A percentile compares a stretch with the other conserved stretches of the same genome.
Conservation (phyloP, 768 basidiomycete species). For the Butyriboletus loyo region DNA sequence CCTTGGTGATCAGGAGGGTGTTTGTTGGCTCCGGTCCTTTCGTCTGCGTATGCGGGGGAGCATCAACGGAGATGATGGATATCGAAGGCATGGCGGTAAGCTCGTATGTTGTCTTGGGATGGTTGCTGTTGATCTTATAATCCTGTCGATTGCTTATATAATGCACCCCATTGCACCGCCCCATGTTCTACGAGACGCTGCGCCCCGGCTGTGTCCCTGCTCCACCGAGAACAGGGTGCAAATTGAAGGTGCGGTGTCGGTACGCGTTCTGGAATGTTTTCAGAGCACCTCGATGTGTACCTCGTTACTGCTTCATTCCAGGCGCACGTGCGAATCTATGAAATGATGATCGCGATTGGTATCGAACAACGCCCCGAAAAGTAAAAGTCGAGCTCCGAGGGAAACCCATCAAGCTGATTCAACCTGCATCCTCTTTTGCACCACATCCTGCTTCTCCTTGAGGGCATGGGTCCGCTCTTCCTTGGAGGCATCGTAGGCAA, state of each 20-base stretch:
- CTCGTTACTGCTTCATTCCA: constrained; percentile 8
- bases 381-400: not conserved
- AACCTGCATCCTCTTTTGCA: constrained; percentile 63
- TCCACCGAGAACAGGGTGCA: not conserved
- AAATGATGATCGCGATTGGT: constrained; percentile 6
- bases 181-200: not conserved
- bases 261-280: constrained; percentile 13
- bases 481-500: constrained; percentile 83
- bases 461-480: constrained; percentile 81
- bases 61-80: constrained; percentile 24
- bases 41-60: not conserved
- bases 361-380: not conserved
- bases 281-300: not conserved
- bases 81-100: constrained; percentile 25
- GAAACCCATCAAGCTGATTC: constrained; percentile 5
- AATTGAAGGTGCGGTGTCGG: constrained; percentile 13
- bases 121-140: constrained; percentile 10
- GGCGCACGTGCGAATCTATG: not conserved
- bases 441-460: constrained; percentile 59
- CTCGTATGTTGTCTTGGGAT: not conserved
- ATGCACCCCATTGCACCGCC: constrained; percentile 8
- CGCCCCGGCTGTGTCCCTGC: constrained; percentile 25
- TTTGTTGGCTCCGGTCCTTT: constrained; percentile 52
- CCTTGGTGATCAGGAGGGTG: constrained; percentile 74
- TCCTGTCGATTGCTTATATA: constrained; percentile 16